These are phyloP conservation scores for Cyclotella atomus DNA, from an alignment of 108 stramenopile genomes.

Conservation along the genomic window DNA sequence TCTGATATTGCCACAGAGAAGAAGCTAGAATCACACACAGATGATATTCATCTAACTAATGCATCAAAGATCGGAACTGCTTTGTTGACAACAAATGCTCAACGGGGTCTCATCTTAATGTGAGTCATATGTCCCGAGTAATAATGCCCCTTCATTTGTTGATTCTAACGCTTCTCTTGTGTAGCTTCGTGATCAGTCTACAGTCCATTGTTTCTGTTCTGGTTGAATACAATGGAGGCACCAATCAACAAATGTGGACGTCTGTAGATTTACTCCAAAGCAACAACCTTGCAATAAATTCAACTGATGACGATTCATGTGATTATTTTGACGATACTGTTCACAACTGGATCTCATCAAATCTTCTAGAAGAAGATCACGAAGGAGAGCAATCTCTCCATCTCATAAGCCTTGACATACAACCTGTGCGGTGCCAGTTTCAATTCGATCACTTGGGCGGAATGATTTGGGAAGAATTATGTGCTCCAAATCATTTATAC, in stretches of 20 bases:
- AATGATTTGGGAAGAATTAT: background rate
- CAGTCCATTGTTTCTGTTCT: conserved; percentile 39
- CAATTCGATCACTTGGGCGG: conserved; percentile 17
- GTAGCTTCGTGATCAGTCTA: conserved; percentile 58
- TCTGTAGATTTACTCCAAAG: conserved; percentile 67
- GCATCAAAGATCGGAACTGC: conserved; percentile 88
- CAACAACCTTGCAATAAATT: conserved; percentile 56
- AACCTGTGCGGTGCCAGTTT: conserved; percentile 67
- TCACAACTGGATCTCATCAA: conserved; percentile 50
- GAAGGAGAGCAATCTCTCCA: conserved; percentile 19
- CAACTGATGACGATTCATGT: conserved; percentile 54
- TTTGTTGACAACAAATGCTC: conserved; percentile 75
- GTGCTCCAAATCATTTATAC: background rate
- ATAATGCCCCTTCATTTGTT: background rate
- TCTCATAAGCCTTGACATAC: conserved; percentile 64
- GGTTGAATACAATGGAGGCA: conserved; percentile 13
- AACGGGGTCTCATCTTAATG: conserved; percentile 64
- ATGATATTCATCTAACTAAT: conserved; percentile 71
- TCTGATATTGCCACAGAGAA: conserved; percentile 4
- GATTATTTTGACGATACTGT: conserved; percentile 57
- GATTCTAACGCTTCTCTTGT: conserved; percentile 2
- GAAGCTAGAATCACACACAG: conserved; percentile 17
- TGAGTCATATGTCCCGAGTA: conserved; percentile 23
- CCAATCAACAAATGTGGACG: conserved; percentile 42
- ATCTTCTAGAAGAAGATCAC: conserved; percentile 11